Percentiles rank a stretch among this genome's conserved stretches.
Evolutionary conservation across 257 asterid species (phyloP).

Genomic region (Solanum gandarillasii): DNA sequence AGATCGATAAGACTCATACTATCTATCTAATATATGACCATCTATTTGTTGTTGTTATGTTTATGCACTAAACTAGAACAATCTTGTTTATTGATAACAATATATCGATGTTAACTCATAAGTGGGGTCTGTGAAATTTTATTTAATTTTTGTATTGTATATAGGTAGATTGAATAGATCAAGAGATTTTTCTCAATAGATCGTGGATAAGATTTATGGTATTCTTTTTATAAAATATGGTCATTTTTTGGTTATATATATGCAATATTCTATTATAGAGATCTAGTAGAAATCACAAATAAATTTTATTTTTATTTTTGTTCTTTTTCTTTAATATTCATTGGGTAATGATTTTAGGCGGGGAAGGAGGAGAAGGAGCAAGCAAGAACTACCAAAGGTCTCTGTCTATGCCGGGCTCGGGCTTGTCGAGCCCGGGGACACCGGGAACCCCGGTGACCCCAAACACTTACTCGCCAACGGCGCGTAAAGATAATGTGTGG

Average conservation of each 20-base stretch:
- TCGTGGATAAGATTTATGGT: too few species aligned
- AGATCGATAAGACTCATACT: neutral
- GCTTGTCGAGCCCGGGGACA: neutral
- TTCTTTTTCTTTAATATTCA: too few species aligned
- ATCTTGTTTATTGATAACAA: too few species aligned
- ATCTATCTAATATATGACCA: too few species aligned
- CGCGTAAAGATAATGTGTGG: constrained; percentile 75
- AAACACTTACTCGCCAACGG: constrained; percentile 28
- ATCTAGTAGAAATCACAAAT: neutral
- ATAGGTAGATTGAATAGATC: neutral
- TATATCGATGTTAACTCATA: neutral
- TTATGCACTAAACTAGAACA: too few species aligned
- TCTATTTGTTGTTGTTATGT: neutral
- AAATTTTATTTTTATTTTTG: too few species aligned
- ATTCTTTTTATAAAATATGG: too few species aligned
- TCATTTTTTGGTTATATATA: neutral
- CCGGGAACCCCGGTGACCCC: constrained; percentile 60
- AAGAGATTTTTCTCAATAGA: too few species aligned
- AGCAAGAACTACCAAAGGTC: constrained; percentile 34
- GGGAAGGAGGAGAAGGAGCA: constrained; percentile 30
- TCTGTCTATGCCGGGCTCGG: constrained; percentile 39
- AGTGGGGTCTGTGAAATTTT: neutral
- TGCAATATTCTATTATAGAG: neutral
- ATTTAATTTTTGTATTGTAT: too few species aligned
- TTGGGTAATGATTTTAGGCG: neutral